Percentiles rank a stretch among this genome's conserved stretches.
Evolutionary conservation across 2,329 filamentous ascomycete species (phyloP).

Genomic region (Plectosphaerella sp.): DNA sequence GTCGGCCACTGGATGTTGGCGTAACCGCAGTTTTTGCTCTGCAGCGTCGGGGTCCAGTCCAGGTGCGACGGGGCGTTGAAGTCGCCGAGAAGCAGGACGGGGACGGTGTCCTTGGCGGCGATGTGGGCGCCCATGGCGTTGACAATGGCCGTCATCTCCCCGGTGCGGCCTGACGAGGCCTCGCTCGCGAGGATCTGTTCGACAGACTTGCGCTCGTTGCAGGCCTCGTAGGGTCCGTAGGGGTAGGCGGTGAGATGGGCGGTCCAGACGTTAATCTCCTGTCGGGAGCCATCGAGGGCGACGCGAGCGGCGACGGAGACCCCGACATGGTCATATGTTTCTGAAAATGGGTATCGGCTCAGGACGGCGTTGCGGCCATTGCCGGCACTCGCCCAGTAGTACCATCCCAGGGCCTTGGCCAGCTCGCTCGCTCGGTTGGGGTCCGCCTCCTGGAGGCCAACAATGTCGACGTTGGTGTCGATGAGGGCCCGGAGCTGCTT

Average conservation of each 20-base stretch:
- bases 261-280: conserved; percentile 29
- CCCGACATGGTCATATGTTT: conserved; percentile 18
- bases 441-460: conserved; percentile 32
- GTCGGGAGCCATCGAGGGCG: conserved; percentile 23
- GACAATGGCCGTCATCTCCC: conserved; percentile 30
- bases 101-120: conserved; percentile 21
- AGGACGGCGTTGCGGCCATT: conserved; percentile 24
- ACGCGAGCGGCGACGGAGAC: conserved; percentile 26
- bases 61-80: conserved; percentile 40
- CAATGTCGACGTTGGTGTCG: conserved; percentile 25
- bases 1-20: conserved; percentile 31
- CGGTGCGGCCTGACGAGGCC: conserved; percentile 28
- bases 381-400: conserved; percentile 23
- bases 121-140: conserved; percentile 25
- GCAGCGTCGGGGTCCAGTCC: conserved; percentile 30
- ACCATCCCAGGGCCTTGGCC: conserved; percentile 33
- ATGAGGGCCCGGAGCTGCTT: conserved; percentile 33
- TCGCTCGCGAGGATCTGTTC: conserved; percentile 29
- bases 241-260: conserved; percentile 31
- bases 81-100: conserved; percentile 33
- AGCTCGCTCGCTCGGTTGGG: conserved; percentile 23
- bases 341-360: conserved; percentile 32
- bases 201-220: conserved; percentile 27
- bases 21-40: conserved; percentile 29
- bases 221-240: conserved; percentile 39